These are phyloP conservation scores for Ceratobasidium sp. DNA, from an alignment of 1,284 basidiomycete genomes.

Conservation along the genomic window DNA sequence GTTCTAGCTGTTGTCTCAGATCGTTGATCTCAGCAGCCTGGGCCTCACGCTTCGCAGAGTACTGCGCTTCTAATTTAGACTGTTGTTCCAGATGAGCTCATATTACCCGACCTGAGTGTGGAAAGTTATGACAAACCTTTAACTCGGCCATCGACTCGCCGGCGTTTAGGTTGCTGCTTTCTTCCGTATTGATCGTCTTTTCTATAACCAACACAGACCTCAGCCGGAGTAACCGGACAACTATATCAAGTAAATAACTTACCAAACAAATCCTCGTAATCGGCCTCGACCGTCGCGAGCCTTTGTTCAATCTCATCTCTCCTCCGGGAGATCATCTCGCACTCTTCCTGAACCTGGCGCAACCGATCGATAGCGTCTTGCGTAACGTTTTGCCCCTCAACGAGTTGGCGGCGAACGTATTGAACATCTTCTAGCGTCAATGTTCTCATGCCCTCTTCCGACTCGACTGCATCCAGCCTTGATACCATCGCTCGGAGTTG, in stretches of 20 bases:
- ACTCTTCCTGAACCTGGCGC: conserved; percentile 91
- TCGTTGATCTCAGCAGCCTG: conserved; percentile 88
- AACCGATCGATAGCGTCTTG: conserved; percentile 92
- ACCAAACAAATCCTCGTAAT: conserved; percentile 97
- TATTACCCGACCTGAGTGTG: conserved; percentile 44
- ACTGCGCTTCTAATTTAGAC: conserved; percentile 95
- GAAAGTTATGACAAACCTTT: conserved; percentile 69
- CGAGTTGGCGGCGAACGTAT: conserved; percentile 83
- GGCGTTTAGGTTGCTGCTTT: conserved; percentile 80
- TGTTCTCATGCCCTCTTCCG: conserved; percentile 63
- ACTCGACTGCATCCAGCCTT: conserved; percentile 83
- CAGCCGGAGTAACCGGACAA: not conserved
- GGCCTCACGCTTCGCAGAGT: conserved; percentile 90
- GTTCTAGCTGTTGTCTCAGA: conserved; percentile 90
- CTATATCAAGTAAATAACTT: conserved; percentile 49
- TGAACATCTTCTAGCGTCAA: conserved; percentile 82
- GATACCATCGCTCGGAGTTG: conserved; percentile 84
- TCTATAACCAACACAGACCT: conserved; percentile 60
- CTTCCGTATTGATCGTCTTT: conserved; percentile 86
- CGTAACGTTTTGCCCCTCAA: conserved; percentile 86
- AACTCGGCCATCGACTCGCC: conserved; percentile 88
- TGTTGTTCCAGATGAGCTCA: conserved; percentile 54
- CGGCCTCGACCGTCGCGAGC: conserved; percentile 83
- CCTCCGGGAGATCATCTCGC: conserved; percentile 83
- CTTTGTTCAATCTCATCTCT: conserved; percentile 90